Base-by-base conservation (phyloP, 371 early-diverging fungal species). In the Mortierella sp. region DNA sequence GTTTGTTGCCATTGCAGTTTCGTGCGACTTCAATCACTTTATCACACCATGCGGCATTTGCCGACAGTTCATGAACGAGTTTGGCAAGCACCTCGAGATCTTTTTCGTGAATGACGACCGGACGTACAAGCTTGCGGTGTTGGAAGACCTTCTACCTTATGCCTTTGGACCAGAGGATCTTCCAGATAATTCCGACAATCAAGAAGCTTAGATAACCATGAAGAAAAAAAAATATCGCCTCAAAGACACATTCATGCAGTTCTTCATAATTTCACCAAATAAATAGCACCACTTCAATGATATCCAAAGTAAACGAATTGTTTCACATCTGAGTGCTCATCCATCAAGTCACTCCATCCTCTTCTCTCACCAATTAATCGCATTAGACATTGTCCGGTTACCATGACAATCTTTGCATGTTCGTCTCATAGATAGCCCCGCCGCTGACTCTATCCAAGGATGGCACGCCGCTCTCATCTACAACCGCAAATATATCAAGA, bases 41-140 rank as follows among this genome's bases (percentile, higher is more conserved):
- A 75, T 89, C 31, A 86, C 92, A 0, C 95, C 95, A 8, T 95
- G 95, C 65, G 95, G 95, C 13, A 89, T 93, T 67, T 95, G 94
- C 83, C 83, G 95, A 68, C 94, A 95, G 87, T 93, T 93, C 67
- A 88, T 95, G 84, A 87, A 88, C 35, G 94, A 95, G 84, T 94
- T 92, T 78, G 92, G 89, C 37, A 85, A 85, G 45, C 68, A 85
- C 7, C 67, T 91, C 60, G 84, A 87, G 31, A 90, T 93, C 34
- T 86, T 84, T 63, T 73, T 88, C 10, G 58, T 88, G 55, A 92
- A 89, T 53, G 67, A 73, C 22, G 83, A 86, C 17, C 89, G 91
- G 45, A 85, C 86, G 35, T 75, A 82, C 54, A 73, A 83, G 62
- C 68, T 71, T 19, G 76, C 84, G 13, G 83, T 78, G 1, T 72